Evolutionary conservation across 2,329 filamentous ascomycete species (phyloP).

Genomic region (Elsinoe necatrix): DNA sequence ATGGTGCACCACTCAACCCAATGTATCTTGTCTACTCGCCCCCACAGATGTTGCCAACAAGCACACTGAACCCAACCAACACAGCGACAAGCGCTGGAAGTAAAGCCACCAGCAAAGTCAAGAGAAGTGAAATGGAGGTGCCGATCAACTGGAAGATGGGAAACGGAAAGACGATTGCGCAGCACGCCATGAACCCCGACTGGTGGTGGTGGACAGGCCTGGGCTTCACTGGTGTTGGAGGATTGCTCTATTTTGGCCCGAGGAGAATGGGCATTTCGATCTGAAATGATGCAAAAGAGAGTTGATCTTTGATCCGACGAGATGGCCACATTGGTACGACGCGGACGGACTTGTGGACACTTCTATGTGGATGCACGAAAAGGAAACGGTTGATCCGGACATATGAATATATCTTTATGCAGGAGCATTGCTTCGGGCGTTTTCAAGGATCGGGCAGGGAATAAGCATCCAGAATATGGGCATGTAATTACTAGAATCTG

Average conservation of each 20-base stretch:
- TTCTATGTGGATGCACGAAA: neutral
- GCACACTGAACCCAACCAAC: constrained; percentile 51
- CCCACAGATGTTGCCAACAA: constrained; percentile 62
- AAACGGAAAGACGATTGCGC: constrained; percentile 23
- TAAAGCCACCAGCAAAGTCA: constrained; percentile 22
- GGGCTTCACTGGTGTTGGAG: constrained; percentile 40
- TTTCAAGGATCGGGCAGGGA: neutral
- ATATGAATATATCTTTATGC: constrained; percentile 9
- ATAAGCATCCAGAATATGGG: constrained; percentile 11
- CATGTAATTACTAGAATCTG: constrained; percentile 14
- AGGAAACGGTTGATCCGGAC: neutral
- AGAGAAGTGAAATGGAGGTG: constrained; percentile 27
- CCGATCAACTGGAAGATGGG: constrained; percentile 35
- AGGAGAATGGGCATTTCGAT: constrained; percentile 28
- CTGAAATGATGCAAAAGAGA: neutral
- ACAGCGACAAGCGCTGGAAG: constrained; percentile 32
- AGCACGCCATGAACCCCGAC: constrained; percentile 35
- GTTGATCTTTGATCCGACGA: too few relatives aligned
- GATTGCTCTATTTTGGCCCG: constrained; percentile 39
- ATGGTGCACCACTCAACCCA: constrained; percentile 58
- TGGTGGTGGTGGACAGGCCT: constrained; percentile 45
- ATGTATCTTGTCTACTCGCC: constrained; percentile 57
- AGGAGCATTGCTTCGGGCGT: constrained; percentile 1
- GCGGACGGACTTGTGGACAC: neutral
- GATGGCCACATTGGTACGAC: too few relatives aligned